Evolutionary conservation across 257 asterid species (phyloP), one percentile per base, ranked within the genome.

Genomic region (Eucommia ulmoides): DNA sequence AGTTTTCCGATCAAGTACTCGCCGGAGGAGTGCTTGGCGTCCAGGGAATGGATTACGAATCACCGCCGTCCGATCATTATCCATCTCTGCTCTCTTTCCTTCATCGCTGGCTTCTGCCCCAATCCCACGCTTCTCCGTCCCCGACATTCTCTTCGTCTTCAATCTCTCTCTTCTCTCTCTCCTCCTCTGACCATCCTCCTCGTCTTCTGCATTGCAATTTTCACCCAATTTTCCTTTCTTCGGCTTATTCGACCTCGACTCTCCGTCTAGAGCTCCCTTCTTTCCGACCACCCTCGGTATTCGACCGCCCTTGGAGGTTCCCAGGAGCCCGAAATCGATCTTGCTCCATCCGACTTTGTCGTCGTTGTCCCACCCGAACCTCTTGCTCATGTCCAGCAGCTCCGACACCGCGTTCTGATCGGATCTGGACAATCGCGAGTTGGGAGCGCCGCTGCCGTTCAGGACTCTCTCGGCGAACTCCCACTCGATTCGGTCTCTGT

Each of bases 401-500:
- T 69, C 80, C 8, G 72, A 55, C 22, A 73, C 94, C 7, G 84
- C 71, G 35, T 48, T 59, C 60, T 62, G 48, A 1, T 7, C 12
- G 20, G 47, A 38, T 19, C 22, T n/a, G 21, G 58, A 16, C 14
- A 56, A 49, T 11, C 46, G 35, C 35, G 53, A 51, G 26, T 65
- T 49, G 29, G 59, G 50, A 44, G 50, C 58, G 61, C 73, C 67
- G 61, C 73, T 66, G 9, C 97, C 95, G 45, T 49, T 74, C 0
- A 88, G 77, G n/a, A 81, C 50, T 21, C 61, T 74, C 68, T 84
- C 77, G 8, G 93, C 97, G 21, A 63, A 61, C 61, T 88, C 97
- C 93, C 97, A 88, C 53, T 84, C 97, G 19, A 88, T 58, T n/a
- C 92, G 65, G 72, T 88, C 95, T 9, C 55, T 61, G 72, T 88